These are phyloP conservation scores for Peterozyma xylosa DNA, from an alignment of 805 yeast species.

Conservation along the genomic window DNA sequence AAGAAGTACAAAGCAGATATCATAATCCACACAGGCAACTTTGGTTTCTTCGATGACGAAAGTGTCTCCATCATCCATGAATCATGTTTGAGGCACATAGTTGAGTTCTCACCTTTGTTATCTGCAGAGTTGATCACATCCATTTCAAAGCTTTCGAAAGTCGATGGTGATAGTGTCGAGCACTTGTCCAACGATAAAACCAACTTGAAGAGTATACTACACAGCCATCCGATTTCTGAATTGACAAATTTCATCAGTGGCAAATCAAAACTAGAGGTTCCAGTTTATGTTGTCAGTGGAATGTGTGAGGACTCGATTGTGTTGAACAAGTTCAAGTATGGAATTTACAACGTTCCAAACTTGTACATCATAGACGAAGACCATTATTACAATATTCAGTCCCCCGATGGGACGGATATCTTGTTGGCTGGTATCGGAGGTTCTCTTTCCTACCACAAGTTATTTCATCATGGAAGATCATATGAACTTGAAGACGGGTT, in stretches of 20 bases:
- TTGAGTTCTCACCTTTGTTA: constrained; percentile 56
- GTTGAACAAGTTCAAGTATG: constrained; percentile 51
- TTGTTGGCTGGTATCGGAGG: constrained; percentile 71
- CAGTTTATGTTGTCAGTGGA: constrained; percentile 75
- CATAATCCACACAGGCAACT: constrained; percentile 69
- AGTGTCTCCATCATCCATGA: constrained; percentile 48
- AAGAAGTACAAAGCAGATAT: constrained; percentile 35
- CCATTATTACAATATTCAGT: constrained; percentile 31
- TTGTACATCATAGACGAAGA: constrained; percentile 56
- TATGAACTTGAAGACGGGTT: constrained; percentile 22
- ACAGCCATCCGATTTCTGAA: constrained; percentile 39
- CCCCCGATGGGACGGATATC: constrained; percentile 34
- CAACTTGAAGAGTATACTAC: constrained; percentile 25
- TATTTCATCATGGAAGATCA: constrained; percentile 59
- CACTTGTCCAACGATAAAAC: constrained; percentile 28
- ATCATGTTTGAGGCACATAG: constrained; percentile 55
- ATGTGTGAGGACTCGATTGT: constrained; percentile 69
- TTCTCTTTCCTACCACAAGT: constrained; percentile 52
- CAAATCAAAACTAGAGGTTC: constrained; percentile 34
- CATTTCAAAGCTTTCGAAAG: constrained; percentile 44
- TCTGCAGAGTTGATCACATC: constrained; percentile 39
- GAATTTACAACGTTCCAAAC: constrained; percentile 47
- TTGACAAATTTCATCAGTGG: constrained; percentile 40
- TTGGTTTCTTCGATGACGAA: constrained; percentile 64
- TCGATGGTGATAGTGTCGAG: constrained; percentile 31